Evolutionary conservation across 1,139 yeast species (phyloP).

Genomic region (Debaryomyces robertsiae): DNA sequence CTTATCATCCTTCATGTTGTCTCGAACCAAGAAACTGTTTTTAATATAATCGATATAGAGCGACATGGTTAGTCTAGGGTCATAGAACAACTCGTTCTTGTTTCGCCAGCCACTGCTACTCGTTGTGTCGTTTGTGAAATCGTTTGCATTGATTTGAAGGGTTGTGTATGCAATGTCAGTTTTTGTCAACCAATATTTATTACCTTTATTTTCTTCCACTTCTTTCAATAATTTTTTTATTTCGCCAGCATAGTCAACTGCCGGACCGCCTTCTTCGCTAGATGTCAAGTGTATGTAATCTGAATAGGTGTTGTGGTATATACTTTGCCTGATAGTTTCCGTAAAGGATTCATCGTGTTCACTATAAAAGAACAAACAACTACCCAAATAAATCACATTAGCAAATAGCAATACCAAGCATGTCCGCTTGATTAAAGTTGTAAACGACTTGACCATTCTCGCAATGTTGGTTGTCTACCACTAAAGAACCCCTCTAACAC

Average conservation of each 20-base stretch:
- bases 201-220: slow-evolving; percentile 21
- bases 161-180: slow-evolving; percentile 24
- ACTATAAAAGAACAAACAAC: slow-evolving; percentile 13
- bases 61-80: slow-evolving; percentile 43
- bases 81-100: slow-evolving; percentile 29
- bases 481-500: too few species aligned
- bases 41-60: slow-evolving; percentile 35
- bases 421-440: slow-evolving; percentile 6
- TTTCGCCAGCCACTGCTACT: slow-evolving; percentile 21
- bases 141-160: slow-evolving; percentile 20
- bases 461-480: neutral
- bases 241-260: slow-evolving; percentile 17
- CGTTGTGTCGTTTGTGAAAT: slow-evolving; percentile 16
- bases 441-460: slow-evolving; percentile 2
- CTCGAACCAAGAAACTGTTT: slow-evolving; percentile 10
- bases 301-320: neutral
- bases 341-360: slow-evolving; percentile 10
- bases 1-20: slow-evolving; percentile 13
- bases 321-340: slow-evolving; percentile 2
- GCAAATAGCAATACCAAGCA: slow-evolving; percentile 10
- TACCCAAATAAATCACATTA: slow-evolving; percentile 14
- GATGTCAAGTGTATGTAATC: slow-evolving; percentile 3
- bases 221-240: slow-evolving; percentile 18
- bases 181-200: slow-evolving; percentile 27
- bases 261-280: neutral